Base-by-base conservation (phyloP, 768 basidiomycete genomes). In the Lepiota brunneoincarnata region DNA sequence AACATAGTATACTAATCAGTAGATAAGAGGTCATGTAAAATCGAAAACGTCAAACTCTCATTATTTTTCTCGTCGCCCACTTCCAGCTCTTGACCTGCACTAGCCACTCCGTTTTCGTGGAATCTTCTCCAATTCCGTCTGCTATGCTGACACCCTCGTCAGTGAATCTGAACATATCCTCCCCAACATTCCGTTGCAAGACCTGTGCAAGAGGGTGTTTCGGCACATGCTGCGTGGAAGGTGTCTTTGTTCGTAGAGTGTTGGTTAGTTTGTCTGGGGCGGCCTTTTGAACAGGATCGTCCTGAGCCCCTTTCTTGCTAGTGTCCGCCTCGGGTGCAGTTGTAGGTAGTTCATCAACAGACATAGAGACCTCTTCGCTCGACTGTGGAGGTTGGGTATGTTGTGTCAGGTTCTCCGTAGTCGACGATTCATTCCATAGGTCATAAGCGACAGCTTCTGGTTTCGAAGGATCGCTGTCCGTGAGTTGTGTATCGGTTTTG, bases 41-140 rank as follows among this genome's bases (percentile, higher is more conserved):
- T 5, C 18, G 36, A 31, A 34, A 34, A 2, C 5, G 20, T 41
- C 21, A 54, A 21, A 54, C 53, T 35, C 46, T 39, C 45, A 54
- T 40, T 40, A 54, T 48, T 35, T 54, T 54, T 31, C 53, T 37
- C 6, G 53, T 54, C 11, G 69, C 69, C 73, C 72, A 75, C 63
- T 67, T 73, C 74, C 74, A 75, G 53, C 69, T 64, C 58, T 65
- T 71, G 6, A 73, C 72, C 51, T 70, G 68, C n/a, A 74, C 70
- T 34, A 69, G 64, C 72, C 74, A 75, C 63, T 74, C 73, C 3
- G 69, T 67, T 40, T 67, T 63, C 63, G 64, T 63, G 12, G 43
- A 49, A 50, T 61, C 65, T 24, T 58, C 63, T 24, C 55, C 64
- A n/a, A 55, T 58, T 9, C 49, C 57, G 7, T 61, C 59, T 35